Base-by-base conservation (phyloP, 257 asterid genomes). In the Nicotiana tomentosiformis region DNA sequence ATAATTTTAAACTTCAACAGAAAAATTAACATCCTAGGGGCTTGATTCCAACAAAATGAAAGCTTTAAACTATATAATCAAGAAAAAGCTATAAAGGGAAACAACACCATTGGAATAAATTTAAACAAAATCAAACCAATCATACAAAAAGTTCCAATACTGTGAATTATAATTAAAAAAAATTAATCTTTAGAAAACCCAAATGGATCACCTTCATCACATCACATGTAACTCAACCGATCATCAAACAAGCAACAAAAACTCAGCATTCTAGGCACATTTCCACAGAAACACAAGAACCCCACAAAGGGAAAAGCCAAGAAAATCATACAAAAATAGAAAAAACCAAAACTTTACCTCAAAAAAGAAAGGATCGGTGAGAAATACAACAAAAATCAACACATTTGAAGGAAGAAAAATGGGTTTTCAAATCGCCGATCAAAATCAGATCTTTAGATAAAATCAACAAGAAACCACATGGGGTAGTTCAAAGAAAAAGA, bases 311-410 rank as follows among this genome's bases (percentile, higher is more conserved):
- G 29, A 49, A 64, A 62, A 74, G 7, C 0, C 20, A 14, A 62
- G 1, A n/a, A 35, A 66, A 85, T 80, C 80, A 82, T 81, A 23
- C 37, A 49, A 49, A 49, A 49, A 11, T 10, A 55, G 11, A 49
- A 49, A 10, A 49, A 49, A 10, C 0, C 55, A 49, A 49, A 49
- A 6, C 55, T 10, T 49, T 49, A 89, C 90, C 93, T 84, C 74
- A 51, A 72, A 84, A 83, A 86, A 30, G 64, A 83, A 61, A 49
- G 61, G 93, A 94, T 94, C 95, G 96, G 88, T 53, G 61, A 81
- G 55, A 68, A 83, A 16, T 20, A 29, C 62, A 12, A 66, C 49
- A 77, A 60, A 84, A 77, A 81, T 49, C 49, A 80, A 64, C 15
- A 43, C 33, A 80, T 20, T 55, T 7, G 20, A 81, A 39, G 7